Evolutionary conservation across 2,329 filamentous ascomycete genomes (phyloP).

Genomic region (Didymella arachidicola): DNA sequence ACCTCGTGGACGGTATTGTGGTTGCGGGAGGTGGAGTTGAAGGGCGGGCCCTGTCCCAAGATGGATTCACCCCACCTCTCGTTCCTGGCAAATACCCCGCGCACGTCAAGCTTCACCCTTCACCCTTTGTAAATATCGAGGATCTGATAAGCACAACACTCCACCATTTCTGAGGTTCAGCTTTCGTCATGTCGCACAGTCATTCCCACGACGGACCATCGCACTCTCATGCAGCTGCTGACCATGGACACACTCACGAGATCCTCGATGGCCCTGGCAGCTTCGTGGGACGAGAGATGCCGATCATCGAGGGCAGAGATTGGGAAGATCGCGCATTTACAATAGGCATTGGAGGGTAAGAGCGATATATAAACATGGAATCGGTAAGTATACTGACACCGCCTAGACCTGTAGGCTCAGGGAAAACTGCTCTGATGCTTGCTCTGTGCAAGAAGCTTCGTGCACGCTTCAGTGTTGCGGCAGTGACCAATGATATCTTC

Average conservation of each 20-base stretch:
- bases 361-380: background rate
- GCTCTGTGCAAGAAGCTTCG: constrained; percentile 87
- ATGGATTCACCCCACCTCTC: constrained; percentile 27
- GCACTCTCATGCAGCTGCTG: constrained; percentile 63
- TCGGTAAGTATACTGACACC: constrained; percentile 7
- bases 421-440: constrained; percentile 97
- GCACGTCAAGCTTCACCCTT: constrained; percentile 24
- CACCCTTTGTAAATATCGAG: constrained; percentile 12
- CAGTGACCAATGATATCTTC: constrained; percentile 99
- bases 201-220: constrained; percentile 49
- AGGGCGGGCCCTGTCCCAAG: constrained; percentile 1
- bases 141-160: constrained; percentile 8
- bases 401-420: constrained; percentile 86
- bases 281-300: constrained; percentile 89
- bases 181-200: constrained; percentile 40
- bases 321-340: constrained; percentile 94
- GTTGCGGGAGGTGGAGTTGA: constrained; percentile 16
- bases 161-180: background rate
- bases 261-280: constrained; percentile 93
- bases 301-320: constrained; percentile 84
- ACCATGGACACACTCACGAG: constrained; percentile 95
- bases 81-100: constrained; percentile 22
- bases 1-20: background rate
- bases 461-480: constrained; percentile 82
- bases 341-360: constrained; percentile 93